Evolutionary conservation across 202 grass and related monocot genomes (phyloP), one percentile per base, ranked within the genome.

Genomic region (Carex sylvatica): DNA sequence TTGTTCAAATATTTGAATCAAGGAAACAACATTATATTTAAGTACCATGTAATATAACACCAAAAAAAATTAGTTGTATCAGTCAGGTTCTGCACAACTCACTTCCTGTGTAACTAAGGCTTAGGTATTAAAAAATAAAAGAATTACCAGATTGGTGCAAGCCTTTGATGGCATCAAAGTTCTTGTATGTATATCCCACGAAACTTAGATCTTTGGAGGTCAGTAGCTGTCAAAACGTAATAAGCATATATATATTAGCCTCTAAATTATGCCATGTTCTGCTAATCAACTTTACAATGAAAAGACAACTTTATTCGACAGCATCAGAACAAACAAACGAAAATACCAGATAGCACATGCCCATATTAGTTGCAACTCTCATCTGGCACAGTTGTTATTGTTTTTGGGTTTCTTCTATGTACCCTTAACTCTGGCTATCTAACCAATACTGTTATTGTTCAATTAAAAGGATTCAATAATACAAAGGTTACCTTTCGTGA

Each of bases 181-280:
- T 99, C 83, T 98, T 98, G 91, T 93, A 98, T 80, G 95, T 98
- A 85, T 98, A 98, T 6, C 95, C 92, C 49, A 98, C 96, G 86
- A 98, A 98, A 74, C 96, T 98, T 75, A 98, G 86, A 90, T 98
- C 96, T 86, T 95, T 91, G 19, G 90, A 83, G 87, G 88, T 98
- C 65, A 91, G 83, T 53, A 70, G 13, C 80, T 82, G 80, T 35
- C 24, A 47, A 65, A 67, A 56, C 16, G 18, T 38, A 68, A 67
- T 69, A 54, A 67, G 28, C 79, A 67, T 31, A 67, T 82, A 69
- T 16, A 70, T 30, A 55, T 82, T 82, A 82, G 80, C 80, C 63
- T 63, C 62, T 35, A 23, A 77, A 28, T 53, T 77, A 54, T 15
- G 28, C 46, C 87, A 87, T 88, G 61, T 31, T 83, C 88, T 90